Base-by-base conservation (phyloP, 805 yeast species). In the Ogataea polymorpha region DNA sequence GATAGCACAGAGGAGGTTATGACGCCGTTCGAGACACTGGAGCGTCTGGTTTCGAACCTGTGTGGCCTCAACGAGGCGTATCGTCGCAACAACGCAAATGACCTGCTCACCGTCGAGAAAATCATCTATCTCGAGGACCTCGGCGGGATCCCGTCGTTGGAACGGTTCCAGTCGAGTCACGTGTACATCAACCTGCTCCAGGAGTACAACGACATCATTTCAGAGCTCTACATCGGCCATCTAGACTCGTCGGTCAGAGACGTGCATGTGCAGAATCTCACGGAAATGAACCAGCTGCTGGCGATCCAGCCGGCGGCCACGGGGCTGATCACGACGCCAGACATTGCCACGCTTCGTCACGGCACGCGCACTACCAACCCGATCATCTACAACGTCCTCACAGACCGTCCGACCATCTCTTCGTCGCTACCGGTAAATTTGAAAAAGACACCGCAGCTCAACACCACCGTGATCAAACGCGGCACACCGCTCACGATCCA, bases 71-170 rank as follows among this genome's bases (percentile, higher is more conserved):
- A 52, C 35, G 36, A 45, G 37, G 35, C 39, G 10, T 35, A 45
- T 39, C 32, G 36, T 6, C 36, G 44, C 31, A 49, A 43, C 13
- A 41, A 44, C 14, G 59, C 37, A 45, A 57, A 32, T 3, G 65
- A 65, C 35, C 48, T 70, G 20, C 58, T 70, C n/a, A 68, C 81
- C 0, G 74, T 93, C 31, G 99, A 93, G 48, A 93, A 93, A 51
- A 64, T 91, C 21, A 76, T 91, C 6, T 79, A 82, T 47, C 67
- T 93, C 23, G 97, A 89, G 53, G 77, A 80, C 1, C 59, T 74
- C 14, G 99, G 99, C 2, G 99, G 99, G 0, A 82, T 88, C 6
- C 98, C 98, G 0, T 84, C 95, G 0, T 67, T 80, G 17, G 96
- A 88, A 56, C 71, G 98, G 44, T 75, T 79, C 43, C 79, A 80